A percentile compares a stretch with the other conserved stretches of the same genome.
These are phyloP conservation scores for Cucurbita argyrosperma DNA, from an alignment of 306 rosid genomes.

Conservation along the genomic window DNA sequence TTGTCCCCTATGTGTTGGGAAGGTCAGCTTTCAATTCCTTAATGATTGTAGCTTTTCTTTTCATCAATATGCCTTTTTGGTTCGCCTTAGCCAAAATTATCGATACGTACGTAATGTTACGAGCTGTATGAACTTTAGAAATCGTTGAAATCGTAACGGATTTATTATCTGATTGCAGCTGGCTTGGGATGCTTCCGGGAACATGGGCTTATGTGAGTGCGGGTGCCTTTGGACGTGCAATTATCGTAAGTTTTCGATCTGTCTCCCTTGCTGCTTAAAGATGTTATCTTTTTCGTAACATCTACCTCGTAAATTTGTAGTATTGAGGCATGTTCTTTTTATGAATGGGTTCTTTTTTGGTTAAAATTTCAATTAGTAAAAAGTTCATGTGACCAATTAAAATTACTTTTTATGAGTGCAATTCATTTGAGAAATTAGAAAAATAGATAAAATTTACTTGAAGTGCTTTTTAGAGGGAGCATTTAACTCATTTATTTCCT, in stretches of 20 bases:
- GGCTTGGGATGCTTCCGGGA: constrained; percentile 99
- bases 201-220: constrained; percentile 99
- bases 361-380: not conserved
- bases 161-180: constrained; percentile 31
- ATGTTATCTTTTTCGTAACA: not conserved
- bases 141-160: not conserved
- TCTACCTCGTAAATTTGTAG: not conserved
- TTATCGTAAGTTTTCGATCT: constrained; percentile 52
- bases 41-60: not conserved
- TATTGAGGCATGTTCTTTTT: not conserved
- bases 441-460: not conserved
- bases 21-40: constrained; percentile 30
- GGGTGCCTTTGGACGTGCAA: constrained; percentile 96
- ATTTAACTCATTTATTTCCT: not conserved
- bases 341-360: not conserved
- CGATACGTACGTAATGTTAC: not conserved
- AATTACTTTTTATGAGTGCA: not conserved
- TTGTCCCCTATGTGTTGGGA: constrained; percentile 88
- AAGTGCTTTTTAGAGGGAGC: not conserved
- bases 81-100: not conserved
- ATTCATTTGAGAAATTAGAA: not conserved
- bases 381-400: not conserved
- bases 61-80: not conserved
- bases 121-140: not conserved
- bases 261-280: not conserved